A percentile compares a stretch with the other conserved stretches of the same genome.
Evolutionary conservation across 2,329 filamentous ascomycete genomes (phyloP).

Genomic region (Scopulariopsis brevicaulis): DNA sequence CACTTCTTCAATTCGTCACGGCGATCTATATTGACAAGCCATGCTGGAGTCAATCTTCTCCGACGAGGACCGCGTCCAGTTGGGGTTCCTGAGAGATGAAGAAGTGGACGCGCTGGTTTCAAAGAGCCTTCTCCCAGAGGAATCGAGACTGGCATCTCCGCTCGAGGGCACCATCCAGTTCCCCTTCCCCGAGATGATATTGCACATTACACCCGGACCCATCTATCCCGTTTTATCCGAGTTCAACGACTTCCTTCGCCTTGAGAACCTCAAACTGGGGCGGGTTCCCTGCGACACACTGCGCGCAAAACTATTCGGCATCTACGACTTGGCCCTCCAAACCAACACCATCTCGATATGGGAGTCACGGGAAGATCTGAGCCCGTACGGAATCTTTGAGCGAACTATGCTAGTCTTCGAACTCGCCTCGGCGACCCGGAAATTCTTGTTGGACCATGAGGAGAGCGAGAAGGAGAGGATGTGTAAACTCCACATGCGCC

Average conservation of each 20-base stretch:
- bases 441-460: neutral
- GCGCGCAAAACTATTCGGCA: constrained; percentile 6
- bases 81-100: constrained; percentile 15
- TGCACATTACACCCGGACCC: constrained; percentile 12
- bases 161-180: constrained; percentile 11
- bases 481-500: neutral
- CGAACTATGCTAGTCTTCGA: constrained; percentile 4
- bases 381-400: constrained; percentile 13
- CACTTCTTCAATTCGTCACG: neutral
- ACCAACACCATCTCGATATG: constrained; percentile 13
- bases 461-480: neutral
- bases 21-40: neutral
- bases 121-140: constrained; percentile 10
- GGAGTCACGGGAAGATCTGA: constrained; percentile 10
- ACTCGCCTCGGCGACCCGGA: neutral
- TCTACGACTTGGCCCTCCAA: constrained; percentile 8
- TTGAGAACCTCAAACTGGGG: constrained; percentile 3
- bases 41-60: constrained; percentile 5
- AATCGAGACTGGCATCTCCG: constrained; percentile 9
- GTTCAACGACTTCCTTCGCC: constrained; percentile 8
- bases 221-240: constrained; percentile 12
- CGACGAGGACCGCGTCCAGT: constrained; percentile 15
- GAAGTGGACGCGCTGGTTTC: constrained; percentile 15
- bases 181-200: constrained; percentile 11
- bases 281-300: constrained; percentile 3